Percentiles rank a stretch among this genome's conserved stretches.
phyloP scores from a whole-genome alignment of 352 stramenopile species.

The Pythium periplocum region DNA sequence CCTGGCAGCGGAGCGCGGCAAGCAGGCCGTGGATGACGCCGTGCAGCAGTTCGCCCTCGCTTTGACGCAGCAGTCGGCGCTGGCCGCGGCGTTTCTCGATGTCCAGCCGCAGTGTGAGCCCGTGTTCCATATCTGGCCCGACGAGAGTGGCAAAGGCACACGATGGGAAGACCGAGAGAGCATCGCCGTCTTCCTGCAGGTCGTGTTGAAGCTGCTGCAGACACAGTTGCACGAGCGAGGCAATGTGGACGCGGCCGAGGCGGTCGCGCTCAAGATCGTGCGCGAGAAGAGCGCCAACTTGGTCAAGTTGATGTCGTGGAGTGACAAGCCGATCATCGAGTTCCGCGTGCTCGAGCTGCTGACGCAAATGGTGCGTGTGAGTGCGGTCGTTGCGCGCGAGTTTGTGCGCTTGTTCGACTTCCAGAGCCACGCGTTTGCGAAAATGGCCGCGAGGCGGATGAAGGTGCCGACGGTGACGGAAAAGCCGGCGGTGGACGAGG shows the following conservation, averaged over 20 bases:
- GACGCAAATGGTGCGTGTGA: conserved; percentile 33
- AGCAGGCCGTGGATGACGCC: conserved; percentile 52
- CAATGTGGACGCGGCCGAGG: conserved; percentile 34
- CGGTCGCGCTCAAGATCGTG: conserved; percentile 55
- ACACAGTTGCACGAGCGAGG: conserved; percentile 14
- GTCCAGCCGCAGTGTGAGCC: conserved; percentile 52
- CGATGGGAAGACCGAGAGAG: conserved; percentile 68
- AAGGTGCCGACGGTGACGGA: conserved; percentile 36
- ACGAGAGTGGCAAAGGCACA: conserved; percentile 33
- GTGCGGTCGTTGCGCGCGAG: conserved; percentile 41
- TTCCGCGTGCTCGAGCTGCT: conserved; percentile 66
- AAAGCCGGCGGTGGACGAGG: not conserved
- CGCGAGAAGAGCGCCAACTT: conserved; percentile 59
- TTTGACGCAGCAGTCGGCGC: conserved; percentile 7
- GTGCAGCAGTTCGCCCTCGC: conserved; percentile 30
- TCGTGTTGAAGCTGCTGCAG: conserved; percentile 41
- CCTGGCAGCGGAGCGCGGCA: conserved; percentile 49
- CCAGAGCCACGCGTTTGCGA: conserved; percentile 52
- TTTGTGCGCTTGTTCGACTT: conserved; percentile 81
- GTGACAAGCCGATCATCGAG: conserved; percentile 78
- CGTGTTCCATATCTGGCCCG: conserved; percentile 61
- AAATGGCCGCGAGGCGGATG: conserved; percentile 48
- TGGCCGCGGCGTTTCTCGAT: conserved; percentile 32
- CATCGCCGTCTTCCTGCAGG: conserved; percentile 60
- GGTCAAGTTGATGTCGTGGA: conserved; percentile 78